These are phyloP conservation scores for Pichia pseudocactophila DNA, from an alignment of 805 yeast species.

Conservation along the genomic window DNA sequence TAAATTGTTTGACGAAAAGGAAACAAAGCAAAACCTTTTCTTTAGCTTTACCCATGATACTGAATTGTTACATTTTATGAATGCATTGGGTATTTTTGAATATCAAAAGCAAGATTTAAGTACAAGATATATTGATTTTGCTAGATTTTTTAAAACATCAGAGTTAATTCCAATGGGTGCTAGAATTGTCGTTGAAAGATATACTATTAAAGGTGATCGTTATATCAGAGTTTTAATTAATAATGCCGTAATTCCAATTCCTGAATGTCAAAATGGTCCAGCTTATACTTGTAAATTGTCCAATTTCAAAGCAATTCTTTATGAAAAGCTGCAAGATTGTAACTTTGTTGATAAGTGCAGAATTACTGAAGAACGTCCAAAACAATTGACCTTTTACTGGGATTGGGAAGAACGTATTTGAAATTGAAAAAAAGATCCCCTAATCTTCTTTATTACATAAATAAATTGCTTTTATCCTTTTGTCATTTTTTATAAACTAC, in stretches of 20 bases:
- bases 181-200: constrained; percentile 41
- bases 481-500: no score
- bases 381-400: constrained; percentile 21
- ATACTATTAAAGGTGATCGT: constrained; percentile 15
- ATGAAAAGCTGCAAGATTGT: constrained; percentile 10
- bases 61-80: constrained; percentile 48
- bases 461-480: no score
- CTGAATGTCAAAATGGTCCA: constrained; percentile 41
- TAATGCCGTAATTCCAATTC: constrained; percentile 47
- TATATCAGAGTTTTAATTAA: constrained; percentile 42
- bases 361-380: constrained; percentile 13
- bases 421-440: no score
- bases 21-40: constrained; percentile 35
- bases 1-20: constrained; percentile 18
- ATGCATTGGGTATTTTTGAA: constrained; percentile 49
- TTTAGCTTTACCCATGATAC: constrained; percentile 59
- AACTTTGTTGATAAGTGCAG: constrained; percentile 29
- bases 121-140: constrained; percentile 34
- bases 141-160: constrained; percentile 32
- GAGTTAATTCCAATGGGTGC: constrained; percentile 54
- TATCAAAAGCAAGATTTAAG: constrained; percentile 32
- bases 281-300: constrained; percentile 40
- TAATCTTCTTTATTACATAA: no score
- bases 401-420: constrained; percentile 15
- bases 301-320: background rate